Conservation (phyloP, 202 grass and related monocot genomes). For the Hordeum pubiflorum region DNA sequence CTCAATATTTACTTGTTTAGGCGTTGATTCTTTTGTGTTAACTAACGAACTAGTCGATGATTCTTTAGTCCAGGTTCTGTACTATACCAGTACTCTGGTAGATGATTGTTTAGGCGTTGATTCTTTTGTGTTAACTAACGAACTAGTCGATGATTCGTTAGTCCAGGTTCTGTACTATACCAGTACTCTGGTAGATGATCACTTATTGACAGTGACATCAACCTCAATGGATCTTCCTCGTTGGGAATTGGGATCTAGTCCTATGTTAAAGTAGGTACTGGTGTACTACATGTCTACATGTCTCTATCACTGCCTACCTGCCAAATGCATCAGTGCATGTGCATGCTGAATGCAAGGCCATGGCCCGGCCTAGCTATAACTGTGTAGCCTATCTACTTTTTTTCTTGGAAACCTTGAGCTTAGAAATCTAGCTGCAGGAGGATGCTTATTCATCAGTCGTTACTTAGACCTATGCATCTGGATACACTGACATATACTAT, state of each 20-base stretch:
- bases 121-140: neutral
- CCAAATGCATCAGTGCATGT: neutral
- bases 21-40: neutral
- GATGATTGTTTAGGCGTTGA: neutral
- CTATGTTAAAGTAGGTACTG: neutral
- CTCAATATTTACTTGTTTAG: neutral
- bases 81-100: neutral
- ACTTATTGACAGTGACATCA: neutral
- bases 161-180: neutral
- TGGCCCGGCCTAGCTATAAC: neutral
- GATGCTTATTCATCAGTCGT: neutral
- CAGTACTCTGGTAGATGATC: neutral
- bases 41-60: neutral
- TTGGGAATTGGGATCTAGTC: neutral
- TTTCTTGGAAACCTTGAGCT: slow-evolving; percentile 1
- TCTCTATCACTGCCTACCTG: neutral
- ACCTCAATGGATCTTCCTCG: neutral
- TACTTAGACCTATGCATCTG: neutral
- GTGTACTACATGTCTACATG: neutral
- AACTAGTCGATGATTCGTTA: neutral
- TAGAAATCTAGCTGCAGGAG: neutral
- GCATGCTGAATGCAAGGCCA: neutral
- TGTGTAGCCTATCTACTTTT: neutral
- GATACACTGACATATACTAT: neutral
- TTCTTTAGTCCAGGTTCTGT: neutral